These are phyloP conservation scores for Aristolochia fimbriata DNA, from an alignment of 164 flowering plant genomes.

Conservation along the genomic window DNA sequence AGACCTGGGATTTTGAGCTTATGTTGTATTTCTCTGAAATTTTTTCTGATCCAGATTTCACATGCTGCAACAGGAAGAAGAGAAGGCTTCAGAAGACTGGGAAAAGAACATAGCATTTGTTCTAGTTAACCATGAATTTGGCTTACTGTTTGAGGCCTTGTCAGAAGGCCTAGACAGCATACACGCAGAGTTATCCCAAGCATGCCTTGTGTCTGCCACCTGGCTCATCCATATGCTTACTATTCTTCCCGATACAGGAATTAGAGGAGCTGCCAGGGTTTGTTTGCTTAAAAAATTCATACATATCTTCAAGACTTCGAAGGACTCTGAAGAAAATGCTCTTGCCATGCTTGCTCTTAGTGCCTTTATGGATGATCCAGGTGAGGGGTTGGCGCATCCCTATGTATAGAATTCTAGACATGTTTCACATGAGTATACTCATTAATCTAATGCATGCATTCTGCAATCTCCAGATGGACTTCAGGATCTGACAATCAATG, in stretches of 20 bases:
- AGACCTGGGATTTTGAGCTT: neutral
- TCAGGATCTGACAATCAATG: slow-evolving; percentile 27
- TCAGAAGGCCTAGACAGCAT: slow-evolving; percentile 63
- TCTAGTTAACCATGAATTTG: slow-evolving; percentile 72
- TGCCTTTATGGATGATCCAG: slow-evolving; percentile 51
- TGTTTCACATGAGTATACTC: neutral
- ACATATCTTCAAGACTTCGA: slow-evolving; percentile 46
- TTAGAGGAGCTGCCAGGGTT: slow-evolving; percentile 64
- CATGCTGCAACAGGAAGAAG: slow-evolving; percentile 41
- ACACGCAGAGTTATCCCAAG: slow-evolving; percentile 38
- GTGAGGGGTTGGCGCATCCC: slow-evolving; percentile 20
- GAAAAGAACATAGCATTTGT: slow-evolving; percentile 67
- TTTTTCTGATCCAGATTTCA: neutral
- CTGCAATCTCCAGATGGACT: slow-evolving; percentile 45
- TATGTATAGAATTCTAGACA: neutral
- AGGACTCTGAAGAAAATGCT: slow-evolving; percentile 50
- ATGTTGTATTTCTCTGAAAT: neutral
- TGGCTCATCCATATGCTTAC: slow-evolving; percentile 67
- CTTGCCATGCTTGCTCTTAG: slow-evolving; percentile 69
- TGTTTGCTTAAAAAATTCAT: slow-evolving; percentile 56
- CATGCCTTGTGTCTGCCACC: slow-evolving; percentile 63
- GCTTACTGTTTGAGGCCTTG: slow-evolving; percentile 70
- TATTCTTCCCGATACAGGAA: slow-evolving; percentile 67
- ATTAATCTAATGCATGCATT: neutral
- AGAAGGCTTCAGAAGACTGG: slow-evolving; percentile 63